Evolutionary conservation across 202 grass and related monocot species (phyloP), one percentile per base, ranked within the genome.

Genomic region (Cymbopogon flexuosus): DNA sequence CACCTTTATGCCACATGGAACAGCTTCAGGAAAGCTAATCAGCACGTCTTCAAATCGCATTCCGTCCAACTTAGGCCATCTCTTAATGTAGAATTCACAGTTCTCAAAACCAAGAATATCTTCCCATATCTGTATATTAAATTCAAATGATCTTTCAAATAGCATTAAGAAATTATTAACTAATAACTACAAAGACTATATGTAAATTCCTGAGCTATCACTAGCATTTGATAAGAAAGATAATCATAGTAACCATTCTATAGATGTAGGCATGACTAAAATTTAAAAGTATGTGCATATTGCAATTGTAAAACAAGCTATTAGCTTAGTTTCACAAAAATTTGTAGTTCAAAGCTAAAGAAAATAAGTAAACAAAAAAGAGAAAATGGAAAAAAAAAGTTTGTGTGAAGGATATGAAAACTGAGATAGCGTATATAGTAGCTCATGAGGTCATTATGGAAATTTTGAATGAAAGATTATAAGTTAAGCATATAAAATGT

Each of bases 31-130:
- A 88, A 93, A 93, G 79, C 85, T 90, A 72, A 93, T 81, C 35
- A 93, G 85, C 68, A 90, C 88, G 78, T 93, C 85, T 84, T 88
- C 91, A 86, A 93, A 93, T 49, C 72, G 76, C 91, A 93, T 84
- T 31, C 88, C 91, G 65, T 88, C 85, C 88, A 93, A 86, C 71
- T 90, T 86, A 16, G 91, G 76, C 91, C 88, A 93, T 78, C 85
- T 88, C 81, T 90, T 93, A 72, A 93, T 93, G 77, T 93, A 93
- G 80, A 93, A 93, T 62, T 93, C 91, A 62, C 88, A 90, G 69
- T 93, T 93, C 68, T 93, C 91, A 8, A 93, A 93, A 30, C 91
- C 91, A 81, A 93, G 88, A 39, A 93, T 93, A 81, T 93, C 88
- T 78, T 90, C 91, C 91, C 91, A 93, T 83, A 93, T 93, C 91